Evolutionary conservation across 495 filamentous ascomycete species (phyloP), one percentile per base, ranked within the genome.

Genomic region (Neurospora sp.): DNA sequence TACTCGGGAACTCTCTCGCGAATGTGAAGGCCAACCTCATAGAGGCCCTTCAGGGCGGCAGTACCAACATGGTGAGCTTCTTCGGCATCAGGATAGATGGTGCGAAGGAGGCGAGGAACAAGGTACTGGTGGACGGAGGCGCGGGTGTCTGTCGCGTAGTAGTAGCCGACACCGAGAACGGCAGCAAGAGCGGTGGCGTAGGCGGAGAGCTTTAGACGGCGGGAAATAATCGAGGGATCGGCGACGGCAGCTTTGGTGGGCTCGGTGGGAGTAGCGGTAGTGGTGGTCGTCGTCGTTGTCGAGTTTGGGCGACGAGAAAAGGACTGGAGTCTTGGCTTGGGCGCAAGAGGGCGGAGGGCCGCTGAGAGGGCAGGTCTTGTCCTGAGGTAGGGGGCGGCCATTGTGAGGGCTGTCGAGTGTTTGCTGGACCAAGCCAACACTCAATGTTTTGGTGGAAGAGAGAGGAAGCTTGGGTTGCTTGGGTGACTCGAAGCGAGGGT

Each of bases 121-220:
- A 92, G 84, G 82, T 92, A 97, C 73, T 88, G 88, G 84, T 98
- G 96, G 72, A 95, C 78, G 77, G 90, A 91, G 31, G 96, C 92
- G 73, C 96, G 89, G 14, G 95, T 97, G 83, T 99, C 96, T 72
- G 95, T 98, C 41, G 90, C 82, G 79, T 97, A 97, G 77, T 92
- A 83, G 79, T 92, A 96, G 39, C 86, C 85, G 69, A 78, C 73
- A 35, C 75, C 79, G 39, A 76, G 76, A 16, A 78, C 74, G 18
- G 78, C 62, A 8, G 78, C 78, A 70, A 94, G 75, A 3, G 88
- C 84, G 20, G 88, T 86, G 69, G 89, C 85, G 71, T 88, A 87
- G 27, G 91, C 72, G 59, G 87, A 71, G 69, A 86, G 87, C 78
- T 83, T 87, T 44, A 86, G 71, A 35, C 83, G 80, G 0, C 83